Evolutionary conservation across 371 early-diverging fungal species (phyloP), one percentile per base, ranked within the genome.

Genomic region (Rhizopus arrhizus): DNA sequence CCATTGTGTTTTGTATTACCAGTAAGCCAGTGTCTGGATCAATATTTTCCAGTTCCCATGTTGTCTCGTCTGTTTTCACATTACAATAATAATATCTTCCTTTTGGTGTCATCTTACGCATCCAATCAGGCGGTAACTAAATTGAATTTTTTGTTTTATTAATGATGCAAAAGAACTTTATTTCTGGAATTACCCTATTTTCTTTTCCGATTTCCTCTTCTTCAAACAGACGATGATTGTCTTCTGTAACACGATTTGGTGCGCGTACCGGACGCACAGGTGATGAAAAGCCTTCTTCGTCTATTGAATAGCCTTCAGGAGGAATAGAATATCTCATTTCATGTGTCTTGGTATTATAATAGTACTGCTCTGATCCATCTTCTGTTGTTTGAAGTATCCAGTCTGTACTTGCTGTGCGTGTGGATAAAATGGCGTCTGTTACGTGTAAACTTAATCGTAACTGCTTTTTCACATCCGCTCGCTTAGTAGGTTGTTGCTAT

Each of bases 21-120:
- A 73, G 48, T 47, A 56, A 16, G 3, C 80, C 80, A n/a, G 80
- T 72, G 22, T 68, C 64, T 34, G 73, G 70, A 67, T 80, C 80
- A 48, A 80, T 66, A 41, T 77, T 67, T 41, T 80, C 80, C 47
- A 77, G 52, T 16, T 69, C 76, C 87, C 90, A 94, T n/a, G 84
- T 86, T 4, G 91, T 90, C 64, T 88, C 81, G 55, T 92, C 89
- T 4, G 92, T 91, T 34, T 87, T 73, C 35, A 87, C 68, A 70
- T 94, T 93, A 69, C 81, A 91, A 65, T 83, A 93, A 70, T 92
- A 94, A 12, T 77, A 77, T 53, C 85, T 80, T 9, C 91, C 91
- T 55, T 87, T 78, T 13, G 87, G 64, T 53, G 85, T 69, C 35
- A 66, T 64, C 62, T 88, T 87, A 16, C 79, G 71, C 32, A 76